Base-by-base conservation (phyloP, 2,329 filamentous ascomycete species). In the Phaeoacremonium minimum region DNA sequence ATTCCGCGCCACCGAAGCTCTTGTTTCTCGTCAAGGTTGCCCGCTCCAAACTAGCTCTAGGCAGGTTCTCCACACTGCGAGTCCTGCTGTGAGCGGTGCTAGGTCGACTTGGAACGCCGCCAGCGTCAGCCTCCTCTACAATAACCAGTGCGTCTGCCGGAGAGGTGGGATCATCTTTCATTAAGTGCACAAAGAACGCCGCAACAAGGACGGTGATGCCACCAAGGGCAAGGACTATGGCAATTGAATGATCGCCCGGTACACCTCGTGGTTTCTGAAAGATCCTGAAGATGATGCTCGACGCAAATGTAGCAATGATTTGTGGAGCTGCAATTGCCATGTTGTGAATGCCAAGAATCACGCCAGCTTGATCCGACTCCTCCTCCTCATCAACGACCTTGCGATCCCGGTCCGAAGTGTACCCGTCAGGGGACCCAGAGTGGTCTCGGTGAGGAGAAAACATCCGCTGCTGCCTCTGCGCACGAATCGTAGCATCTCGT, bases 271-370 rank as follows among this genome's bases (percentile, higher is more conserved):
- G 88, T 60, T 95, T 95, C 64, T 97, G 90, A 51, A 91, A 75
- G 28, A 83, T 66, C 53, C 80, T 83, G 67, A 97, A 97, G 44
- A 97, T 85, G 41, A 85, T 68, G 53, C 85, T 89, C 41, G 87
- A 91, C 16, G 85, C 80, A 18, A 96, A 65, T 6, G 89, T 96
- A 9, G 91, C 89, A 37, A 96, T 74, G 42, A 96, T 90, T 57
- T 97, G 91, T 2, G 91, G 91, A 5, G 88, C 82, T 1, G 90
- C 88, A 48, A 97, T 86, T 13, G 90, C 84, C 64, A 97, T 91
- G 59, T 97, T 97, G 68, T 97, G 91, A 37, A 97, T 89, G 7
- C 91, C 91, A 3, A 97, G 74, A 30, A 97, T 88, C 28, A 96
- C 85, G 29, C 91, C 89, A 5, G 89, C 87, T 55, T 93, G 85